Evolutionary conservation across 306 rosid genomes (phyloP).

Genomic region (Trifolium fragiferum): DNA sequence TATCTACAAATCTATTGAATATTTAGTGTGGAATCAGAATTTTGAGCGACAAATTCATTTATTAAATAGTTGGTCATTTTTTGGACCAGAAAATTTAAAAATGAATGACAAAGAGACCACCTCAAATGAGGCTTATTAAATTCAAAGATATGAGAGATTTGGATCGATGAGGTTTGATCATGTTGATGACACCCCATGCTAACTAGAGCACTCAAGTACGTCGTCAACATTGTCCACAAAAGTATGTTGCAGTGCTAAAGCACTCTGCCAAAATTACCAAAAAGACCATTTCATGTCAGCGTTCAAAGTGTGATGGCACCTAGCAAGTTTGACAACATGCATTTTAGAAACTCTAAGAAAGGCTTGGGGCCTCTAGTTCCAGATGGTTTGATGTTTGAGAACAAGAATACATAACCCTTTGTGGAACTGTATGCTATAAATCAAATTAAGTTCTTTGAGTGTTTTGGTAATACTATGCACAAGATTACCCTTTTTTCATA

Average conservation of each 20-base stretch:
- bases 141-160: no score
- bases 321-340: slow-evolving; percentile 51
- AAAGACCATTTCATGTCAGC: slow-evolving; percentile 47
- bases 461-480: slow-evolving; percentile 37
- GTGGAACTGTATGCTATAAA: slow-evolving; percentile 47
- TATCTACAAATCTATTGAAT: no score
- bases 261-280: slow-evolving; percentile 43
- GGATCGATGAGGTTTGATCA: no score
- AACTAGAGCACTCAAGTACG: no score
- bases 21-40: no score
- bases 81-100: no score
- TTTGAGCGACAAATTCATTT: no score
- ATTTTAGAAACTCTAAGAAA: slow-evolving; percentile 39
- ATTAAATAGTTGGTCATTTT: no score
- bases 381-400: slow-evolving; percentile 35
- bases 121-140: no score
- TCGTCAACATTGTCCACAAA: no score
- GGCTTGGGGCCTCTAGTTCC: slow-evolving; percentile 50
- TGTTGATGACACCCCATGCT: no score
- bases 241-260: slow-evolving; percentile 45
- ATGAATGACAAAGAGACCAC: no score
- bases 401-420: slow-evolving; percentile 45
- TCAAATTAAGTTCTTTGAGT: slow-evolving; percentile 45
- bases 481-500: slow-evolving; percentile 23
- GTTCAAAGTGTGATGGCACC: slow-evolving; percentile 58